These are phyloP conservation scores for Ichthyophthirius multifiliis DNA, from an alignment of 169 alveolate species.

Conservation along the genomic window DNA sequence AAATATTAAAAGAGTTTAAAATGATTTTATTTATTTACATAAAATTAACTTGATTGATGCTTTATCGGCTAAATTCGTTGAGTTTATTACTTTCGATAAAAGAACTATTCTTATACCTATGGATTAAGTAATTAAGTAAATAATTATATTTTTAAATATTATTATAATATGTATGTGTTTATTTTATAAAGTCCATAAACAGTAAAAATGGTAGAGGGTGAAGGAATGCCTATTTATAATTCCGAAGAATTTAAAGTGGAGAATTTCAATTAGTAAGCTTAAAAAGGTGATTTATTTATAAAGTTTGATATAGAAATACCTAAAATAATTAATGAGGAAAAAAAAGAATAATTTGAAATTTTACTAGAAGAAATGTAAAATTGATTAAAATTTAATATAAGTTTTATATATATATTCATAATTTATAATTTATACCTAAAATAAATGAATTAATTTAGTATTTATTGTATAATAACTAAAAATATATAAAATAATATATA, in stretches of 20 bases:
- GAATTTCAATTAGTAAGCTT: slow-evolving; percentile 28
- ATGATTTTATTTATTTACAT: neutral
- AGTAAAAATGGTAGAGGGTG: slow-evolving; percentile 56
- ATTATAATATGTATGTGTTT: neutral
- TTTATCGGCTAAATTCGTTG: too few species aligned
- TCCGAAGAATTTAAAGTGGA: slow-evolving; percentile 30
- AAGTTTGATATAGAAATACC: slow-evolving; percentile 57
- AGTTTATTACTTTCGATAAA: too few species aligned
- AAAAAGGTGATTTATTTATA: slow-evolving; percentile 53
- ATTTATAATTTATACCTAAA: too few species aligned
- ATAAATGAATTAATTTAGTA: too few species aligned
- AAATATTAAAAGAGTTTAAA: slow-evolving; percentile 8
- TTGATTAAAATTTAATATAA: too few species aligned
- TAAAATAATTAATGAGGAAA: slow-evolving; percentile 33
- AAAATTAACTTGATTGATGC: neutral
- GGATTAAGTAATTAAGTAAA: slow-evolving; percentile 56
- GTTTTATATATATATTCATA: too few species aligned
- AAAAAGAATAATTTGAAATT: slow-evolving; percentile 32
- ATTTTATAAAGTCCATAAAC: slow-evolving; percentile 49
- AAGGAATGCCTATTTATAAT: slow-evolving; percentile 77
- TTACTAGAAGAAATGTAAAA: too few species aligned
- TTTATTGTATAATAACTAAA: too few species aligned
- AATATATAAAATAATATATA: too few species aligned
- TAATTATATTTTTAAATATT: neutral
- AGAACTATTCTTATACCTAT: too few species aligned